phyloP scores from a whole-genome alignment of 2,329 filamentous ascomycete genomes.

The Apiospora pterosperma region DNA sequence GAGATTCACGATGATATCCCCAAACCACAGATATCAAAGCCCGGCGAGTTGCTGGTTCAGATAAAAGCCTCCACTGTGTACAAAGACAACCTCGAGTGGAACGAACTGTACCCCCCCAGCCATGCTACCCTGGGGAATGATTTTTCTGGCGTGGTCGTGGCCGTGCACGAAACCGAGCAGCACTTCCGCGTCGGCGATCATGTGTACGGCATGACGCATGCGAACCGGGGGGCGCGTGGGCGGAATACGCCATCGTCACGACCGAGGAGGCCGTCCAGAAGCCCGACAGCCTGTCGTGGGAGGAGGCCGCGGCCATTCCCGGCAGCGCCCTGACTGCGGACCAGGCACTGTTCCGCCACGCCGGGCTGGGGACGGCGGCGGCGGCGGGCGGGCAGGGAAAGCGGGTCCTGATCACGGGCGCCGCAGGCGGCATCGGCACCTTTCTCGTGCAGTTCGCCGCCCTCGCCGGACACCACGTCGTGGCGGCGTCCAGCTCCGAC shows the following conservation, averaged over 20 bases:
- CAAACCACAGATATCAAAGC: no score
- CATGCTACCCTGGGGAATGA: not conserved
- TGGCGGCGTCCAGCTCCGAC: no score
- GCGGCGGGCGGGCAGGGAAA: constrained; percentile 7
- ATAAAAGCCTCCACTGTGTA: no score
- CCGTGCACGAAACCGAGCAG: not conserved
- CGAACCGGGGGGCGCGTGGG: no score
- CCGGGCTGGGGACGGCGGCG: constrained; percentile 10
- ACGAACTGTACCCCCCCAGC: not conserved
- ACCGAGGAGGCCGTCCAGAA: not conserved
- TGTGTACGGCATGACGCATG: no score
- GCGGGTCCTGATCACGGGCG: constrained; percentile 20
- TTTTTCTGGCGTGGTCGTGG: constrained; percentile 1
- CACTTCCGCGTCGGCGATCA: no score
- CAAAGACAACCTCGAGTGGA: no score
- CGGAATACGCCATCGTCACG: no score
- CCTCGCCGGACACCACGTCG: constrained; percentile 13
- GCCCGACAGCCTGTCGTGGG: constrained; percentile 18
- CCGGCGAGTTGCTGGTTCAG: no score
- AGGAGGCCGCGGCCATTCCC: constrained; percentile 20
- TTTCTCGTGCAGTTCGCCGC: constrained; percentile 22
- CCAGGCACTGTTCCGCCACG: constrained; percentile 20
- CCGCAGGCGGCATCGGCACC: constrained; percentile 17
- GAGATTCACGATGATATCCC: no score
- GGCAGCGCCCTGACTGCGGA: constrained; percentile 19